phyloP scores from a whole-genome alignment of 1,284 basidiomycete species.

The Apiotrichum gracile region DNA sequence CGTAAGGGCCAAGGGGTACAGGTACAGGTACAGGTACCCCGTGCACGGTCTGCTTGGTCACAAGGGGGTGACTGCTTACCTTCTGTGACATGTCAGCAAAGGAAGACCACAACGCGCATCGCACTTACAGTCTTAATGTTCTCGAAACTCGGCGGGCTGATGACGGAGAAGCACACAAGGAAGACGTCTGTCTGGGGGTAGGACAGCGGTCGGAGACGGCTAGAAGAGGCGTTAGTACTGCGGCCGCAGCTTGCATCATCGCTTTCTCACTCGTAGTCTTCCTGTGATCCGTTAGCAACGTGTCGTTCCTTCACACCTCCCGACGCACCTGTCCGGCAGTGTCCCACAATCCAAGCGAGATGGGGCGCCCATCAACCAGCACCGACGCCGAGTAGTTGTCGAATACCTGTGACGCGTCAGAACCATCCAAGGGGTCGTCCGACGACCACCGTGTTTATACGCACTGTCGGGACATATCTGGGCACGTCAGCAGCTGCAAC shows the following conservation, averaged over 20 bases:
- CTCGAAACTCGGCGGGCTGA: slow-evolving; percentile 94
- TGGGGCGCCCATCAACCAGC: slow-evolving; percentile 97
- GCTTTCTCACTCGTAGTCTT: slow-evolving; percentile 59
- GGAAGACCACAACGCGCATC: no score
- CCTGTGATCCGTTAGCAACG: slow-evolving; percentile 52
- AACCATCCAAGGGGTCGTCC: neutral
- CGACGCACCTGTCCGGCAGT: slow-evolving; percentile 56
- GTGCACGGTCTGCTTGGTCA: neutral
- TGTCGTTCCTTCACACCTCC: no score
- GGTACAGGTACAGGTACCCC: no score
- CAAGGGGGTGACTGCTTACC: slow-evolving; percentile 66
- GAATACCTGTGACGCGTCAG: slow-evolving; percentile 29
- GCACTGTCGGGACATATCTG: slow-evolving; percentile 45
- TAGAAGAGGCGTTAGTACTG: slow-evolving; percentile 41
- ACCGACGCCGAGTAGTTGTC: slow-evolving; percentile 58
- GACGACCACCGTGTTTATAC: neutral
- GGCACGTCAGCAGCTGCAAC: neutral
- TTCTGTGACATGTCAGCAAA: slow-evolving; percentile 9
- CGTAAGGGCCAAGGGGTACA: no score
- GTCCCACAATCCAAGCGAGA: slow-evolving; percentile 51
- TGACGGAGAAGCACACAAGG: slow-evolving; percentile 96
- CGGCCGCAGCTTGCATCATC: neutral
- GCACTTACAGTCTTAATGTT: slow-evolving; percentile 48
- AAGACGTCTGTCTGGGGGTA: slow-evolving; percentile 99
- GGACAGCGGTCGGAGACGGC: slow-evolving; percentile 91